phyloP scores from a whole-genome alignment of 805 yeast species.

The Yarrowia deformans region DNA sequence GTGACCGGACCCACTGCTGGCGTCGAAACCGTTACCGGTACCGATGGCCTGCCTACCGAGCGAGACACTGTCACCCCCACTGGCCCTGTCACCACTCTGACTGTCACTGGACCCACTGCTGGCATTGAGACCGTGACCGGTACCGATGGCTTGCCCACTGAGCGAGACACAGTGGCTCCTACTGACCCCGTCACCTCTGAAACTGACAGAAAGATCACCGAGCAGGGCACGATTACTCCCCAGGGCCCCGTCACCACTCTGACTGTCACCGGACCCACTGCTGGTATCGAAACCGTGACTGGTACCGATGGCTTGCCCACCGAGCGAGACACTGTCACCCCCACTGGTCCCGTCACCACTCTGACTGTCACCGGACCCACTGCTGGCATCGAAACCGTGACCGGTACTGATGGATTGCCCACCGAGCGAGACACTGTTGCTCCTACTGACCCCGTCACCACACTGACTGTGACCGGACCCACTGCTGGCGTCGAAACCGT shows the following conservation, averaged over 20 bases:
- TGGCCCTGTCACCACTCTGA: neutral
- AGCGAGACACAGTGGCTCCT: neutral
- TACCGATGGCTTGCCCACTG: neutral
- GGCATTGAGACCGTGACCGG: neutral
- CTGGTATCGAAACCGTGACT: neutral
- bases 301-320: neutral
- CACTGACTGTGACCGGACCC: neutral
- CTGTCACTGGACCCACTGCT: neutral
- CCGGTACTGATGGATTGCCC: neutral
- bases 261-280: neutral
- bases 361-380: neutral
- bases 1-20: neutral
- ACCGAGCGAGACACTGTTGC: constrained; percentile 7
- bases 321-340: constrained; percentile 42
- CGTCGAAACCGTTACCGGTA: neutral
- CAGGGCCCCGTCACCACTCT: neutral
- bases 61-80: constrained; percentile 41
- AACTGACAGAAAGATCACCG: neutral
- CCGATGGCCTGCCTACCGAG: neutral
- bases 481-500: neutral
- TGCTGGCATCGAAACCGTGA: neutral
- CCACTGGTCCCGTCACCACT: neutral
- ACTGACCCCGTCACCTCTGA: neutral
- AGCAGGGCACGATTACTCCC: neutral
- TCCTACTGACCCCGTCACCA: neutral